A percentile compares a stretch with the other conserved stretches of the same genome.
Conservation (phyloP, 1,284 basidiomycete species). For the Somion occarium region DNA sequence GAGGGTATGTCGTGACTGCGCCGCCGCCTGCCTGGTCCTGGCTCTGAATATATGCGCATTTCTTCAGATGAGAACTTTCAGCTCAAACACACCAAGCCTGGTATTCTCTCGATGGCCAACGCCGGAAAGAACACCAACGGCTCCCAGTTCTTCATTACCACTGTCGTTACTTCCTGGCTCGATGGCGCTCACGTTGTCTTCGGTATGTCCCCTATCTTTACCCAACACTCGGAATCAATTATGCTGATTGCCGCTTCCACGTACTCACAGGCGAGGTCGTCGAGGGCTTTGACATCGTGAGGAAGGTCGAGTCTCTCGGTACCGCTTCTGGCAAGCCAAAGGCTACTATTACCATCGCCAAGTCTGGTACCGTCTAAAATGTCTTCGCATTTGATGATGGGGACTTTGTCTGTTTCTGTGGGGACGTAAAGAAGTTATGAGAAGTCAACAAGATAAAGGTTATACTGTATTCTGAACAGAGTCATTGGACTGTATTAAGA, state of each 20-base stretch:
- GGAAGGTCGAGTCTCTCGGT: constrained; percentile 58
- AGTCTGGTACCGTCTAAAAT: constrained; percentile 46
- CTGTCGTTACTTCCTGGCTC: constrained; percentile 66
- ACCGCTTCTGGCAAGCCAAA: constrained; percentile 43
- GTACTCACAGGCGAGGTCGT: constrained; percentile 52
- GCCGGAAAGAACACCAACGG: constrained; percentile 70
- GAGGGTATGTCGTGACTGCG: constrained; percentile 37
- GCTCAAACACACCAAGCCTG: constrained; percentile 77
- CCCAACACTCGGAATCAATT: not conserved
- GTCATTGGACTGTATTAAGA: too few species aligned
- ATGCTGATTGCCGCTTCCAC: not conserved
- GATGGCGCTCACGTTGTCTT: constrained; percentile 82
- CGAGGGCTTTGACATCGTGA: constrained; percentile 60
- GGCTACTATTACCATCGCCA: constrained; percentile 44
- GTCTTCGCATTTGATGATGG: not conserved
- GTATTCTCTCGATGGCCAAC: constrained; percentile 90
- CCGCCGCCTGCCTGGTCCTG: not conserved
- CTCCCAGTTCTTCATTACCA: constrained; percentile 67
- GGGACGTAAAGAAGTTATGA: constrained; percentile 13
- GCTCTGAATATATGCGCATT: too few species aligned
- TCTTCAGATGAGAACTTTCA: constrained; percentile 82
- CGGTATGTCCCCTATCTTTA: constrained; percentile 38
- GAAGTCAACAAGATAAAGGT: constrained; percentile 16
- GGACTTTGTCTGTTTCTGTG: constrained; percentile 5
- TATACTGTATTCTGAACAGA: constrained; percentile 19